Evolutionary conservation across 345 rosid genomes (phyloP).

Genomic region (Kandelia obovata): DNA sequence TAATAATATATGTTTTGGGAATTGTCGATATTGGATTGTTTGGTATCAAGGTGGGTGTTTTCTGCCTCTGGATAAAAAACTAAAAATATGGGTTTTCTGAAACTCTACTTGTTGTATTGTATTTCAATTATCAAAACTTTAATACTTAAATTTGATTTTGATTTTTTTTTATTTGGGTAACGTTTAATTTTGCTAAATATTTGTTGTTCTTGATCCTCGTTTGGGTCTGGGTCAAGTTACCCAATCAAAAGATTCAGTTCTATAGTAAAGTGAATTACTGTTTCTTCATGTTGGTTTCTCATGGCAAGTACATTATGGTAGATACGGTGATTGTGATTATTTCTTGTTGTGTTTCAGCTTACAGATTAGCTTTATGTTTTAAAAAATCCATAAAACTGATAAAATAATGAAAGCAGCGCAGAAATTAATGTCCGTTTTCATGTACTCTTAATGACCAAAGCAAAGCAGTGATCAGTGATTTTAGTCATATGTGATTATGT

Average conservation of each 20-base stretch:
- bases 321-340: not conserved
- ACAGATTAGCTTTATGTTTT: not conserved
- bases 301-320: not conserved
- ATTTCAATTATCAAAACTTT: not conserved
- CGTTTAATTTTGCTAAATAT: not conserved
- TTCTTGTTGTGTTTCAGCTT: not conserved
- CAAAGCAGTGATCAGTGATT: too few relatives aligned
- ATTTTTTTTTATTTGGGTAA: not conserved
- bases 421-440: too few relatives aligned
- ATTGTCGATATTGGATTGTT: conserved; percentile 4
- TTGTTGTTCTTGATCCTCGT: conserved; percentile 3
- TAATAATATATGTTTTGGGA: not conserved
- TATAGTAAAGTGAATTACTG: not conserved
- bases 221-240: conserved; percentile 11
- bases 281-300: not conserved
- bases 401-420: too few relatives aligned
- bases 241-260: not conserved
- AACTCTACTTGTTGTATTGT: too few relatives aligned
- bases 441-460: too few relatives aligned
- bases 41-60: conserved; percentile 10
- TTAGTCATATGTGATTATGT: too few relatives aligned
- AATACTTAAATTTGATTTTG: not conserved
- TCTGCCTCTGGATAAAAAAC: not conserved
- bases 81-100: conserved; percentile 3
- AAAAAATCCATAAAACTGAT: too few relatives aligned